These are phyloP conservation scores for Tubosaeta sp. DNA, from an alignment of 768 basidiomycete species.

Conservation along the genomic window DNA sequence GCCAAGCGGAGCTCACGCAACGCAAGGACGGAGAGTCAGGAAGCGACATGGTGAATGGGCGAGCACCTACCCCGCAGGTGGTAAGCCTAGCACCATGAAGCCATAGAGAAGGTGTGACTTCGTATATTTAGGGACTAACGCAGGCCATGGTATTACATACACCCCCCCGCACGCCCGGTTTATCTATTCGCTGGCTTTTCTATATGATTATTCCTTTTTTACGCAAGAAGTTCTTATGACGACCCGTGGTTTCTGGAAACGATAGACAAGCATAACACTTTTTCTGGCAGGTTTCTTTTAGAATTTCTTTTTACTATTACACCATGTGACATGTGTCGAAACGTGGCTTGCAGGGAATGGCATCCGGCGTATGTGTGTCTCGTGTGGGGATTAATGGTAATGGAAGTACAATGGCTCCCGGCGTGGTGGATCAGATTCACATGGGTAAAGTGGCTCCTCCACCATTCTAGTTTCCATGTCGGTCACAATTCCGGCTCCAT, in stretches of 20 bases:
- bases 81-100: constrained; percentile 34
- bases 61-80: constrained; percentile 31
- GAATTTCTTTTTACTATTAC: constrained; percentile 7
- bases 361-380: constrained; percentile 6
- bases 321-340: constrained; percentile 14
- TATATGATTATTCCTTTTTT: constrained; percentile 39
- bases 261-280: constrained; percentile 15
- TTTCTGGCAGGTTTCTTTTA: constrained; percentile 10
- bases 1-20: constrained; percentile 32
- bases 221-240: constrained; percentile 26
- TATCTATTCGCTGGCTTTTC: constrained; percentile 34
- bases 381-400: constrained; percentile 18
- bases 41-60: constrained; percentile 38
- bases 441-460: neutral
- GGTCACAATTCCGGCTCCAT: neutral
- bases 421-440: constrained; percentile 3
- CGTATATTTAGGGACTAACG: constrained; percentile 23
- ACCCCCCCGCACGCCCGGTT: constrained; percentile 16
- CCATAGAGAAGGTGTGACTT: constrained; percentile 29
- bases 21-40: constrained; percentile 36
- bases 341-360: constrained; percentile 16
- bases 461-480: neutral
- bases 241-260: constrained; percentile 23
- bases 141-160: constrained; percentile 25
- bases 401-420: constrained; percentile 13